These are phyloP conservation scores for Herpetospermum pedunculosum DNA, from an alignment of 306 rosid genomes.

Conservation along the genomic window DNA sequence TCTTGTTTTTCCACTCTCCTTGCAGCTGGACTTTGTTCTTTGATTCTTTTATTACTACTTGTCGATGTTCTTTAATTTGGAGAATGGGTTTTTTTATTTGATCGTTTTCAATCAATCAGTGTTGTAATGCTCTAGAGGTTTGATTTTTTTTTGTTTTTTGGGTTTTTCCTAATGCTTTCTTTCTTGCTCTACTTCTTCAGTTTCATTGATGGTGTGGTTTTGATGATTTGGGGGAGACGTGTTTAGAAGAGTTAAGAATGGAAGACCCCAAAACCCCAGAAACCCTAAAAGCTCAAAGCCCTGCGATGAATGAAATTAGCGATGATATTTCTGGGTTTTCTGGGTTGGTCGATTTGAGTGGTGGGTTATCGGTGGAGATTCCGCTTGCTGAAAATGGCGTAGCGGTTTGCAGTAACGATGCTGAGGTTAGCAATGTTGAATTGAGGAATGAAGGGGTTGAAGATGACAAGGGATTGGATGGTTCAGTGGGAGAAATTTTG, in stretches of 20 bases:
- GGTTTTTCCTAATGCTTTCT: not conserved
- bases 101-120: not conserved
- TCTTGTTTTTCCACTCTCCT: not conserved
- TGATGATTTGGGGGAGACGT: slow-evolving; percentile 2
- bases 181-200: not conserved
- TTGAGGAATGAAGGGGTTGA: not conserved
- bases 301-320: slow-evolving; percentile 10
- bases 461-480: not conserved
- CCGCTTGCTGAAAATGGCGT: slow-evolving; percentile 9
- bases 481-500: not conserved
- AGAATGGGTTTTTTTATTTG: not conserved
- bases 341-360: slow-evolving; percentile 18
- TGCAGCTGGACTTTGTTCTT: not conserved
- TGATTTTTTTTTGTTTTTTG: not conserved
- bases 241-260: slow-evolving; percentile 14
- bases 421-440: slow-evolving; percentile 12
- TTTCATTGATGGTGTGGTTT: not conserved
- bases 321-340: slow-evolving; percentile 18
- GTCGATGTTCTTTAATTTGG: not conserved
- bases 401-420: slow-evolving; percentile 1
- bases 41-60: not conserved
- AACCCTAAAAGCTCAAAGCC: slow-evolving; percentile 32
- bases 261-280: slow-evolving; percentile 31
- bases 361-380: slow-evolving; percentile 14
- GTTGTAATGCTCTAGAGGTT: not conserved